These are phyloP conservation scores for Chytriomyces hyalinus DNA, from an alignment of 192 early-diverging fungal genomes.

Conservation along the genomic window DNA sequence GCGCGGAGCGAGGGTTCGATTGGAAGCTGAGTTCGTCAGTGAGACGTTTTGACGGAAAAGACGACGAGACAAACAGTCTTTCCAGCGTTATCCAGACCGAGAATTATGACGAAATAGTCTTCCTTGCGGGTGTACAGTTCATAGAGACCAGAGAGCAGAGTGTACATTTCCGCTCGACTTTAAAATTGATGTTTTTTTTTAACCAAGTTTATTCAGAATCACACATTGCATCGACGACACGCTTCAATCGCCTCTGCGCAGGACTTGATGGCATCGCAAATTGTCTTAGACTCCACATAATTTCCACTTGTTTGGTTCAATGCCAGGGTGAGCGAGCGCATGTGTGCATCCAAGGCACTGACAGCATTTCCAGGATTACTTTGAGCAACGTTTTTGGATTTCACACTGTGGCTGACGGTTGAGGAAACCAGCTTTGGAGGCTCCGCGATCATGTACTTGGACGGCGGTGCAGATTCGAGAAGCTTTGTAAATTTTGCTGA, in stretches of 20 bases:
- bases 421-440: background rate
- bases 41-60: background rate
- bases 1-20: background rate
- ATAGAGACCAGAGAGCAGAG: constrained; percentile 89
- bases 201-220: background rate
- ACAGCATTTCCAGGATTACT: background rate
- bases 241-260: constrained; percentile 9
- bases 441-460: constrained; percentile 1
- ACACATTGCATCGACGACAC: constrained; percentile 8
- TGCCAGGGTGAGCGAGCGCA: background rate
- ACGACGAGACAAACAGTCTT: constrained; percentile 74
- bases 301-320: background rate
- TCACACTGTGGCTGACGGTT: background rate
- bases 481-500: background rate
- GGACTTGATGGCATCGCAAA: constrained; percentile 16
- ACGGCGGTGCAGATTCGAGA: constrained; percentile 20
- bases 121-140: constrained; percentile 85
- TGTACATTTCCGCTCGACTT: constrained; percentile 71
- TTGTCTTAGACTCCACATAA: background rate
- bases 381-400: background rate
- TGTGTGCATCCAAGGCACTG: background rate
- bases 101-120: constrained; percentile 93
- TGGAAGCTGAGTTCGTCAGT: constrained; percentile 5
- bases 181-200: too few species aligned
- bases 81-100: constrained; percentile 96